Evolutionary conservation across 2,329 filamentous ascomycete species (phyloP).

Genomic region (Ciborinia camelliae): DNA sequence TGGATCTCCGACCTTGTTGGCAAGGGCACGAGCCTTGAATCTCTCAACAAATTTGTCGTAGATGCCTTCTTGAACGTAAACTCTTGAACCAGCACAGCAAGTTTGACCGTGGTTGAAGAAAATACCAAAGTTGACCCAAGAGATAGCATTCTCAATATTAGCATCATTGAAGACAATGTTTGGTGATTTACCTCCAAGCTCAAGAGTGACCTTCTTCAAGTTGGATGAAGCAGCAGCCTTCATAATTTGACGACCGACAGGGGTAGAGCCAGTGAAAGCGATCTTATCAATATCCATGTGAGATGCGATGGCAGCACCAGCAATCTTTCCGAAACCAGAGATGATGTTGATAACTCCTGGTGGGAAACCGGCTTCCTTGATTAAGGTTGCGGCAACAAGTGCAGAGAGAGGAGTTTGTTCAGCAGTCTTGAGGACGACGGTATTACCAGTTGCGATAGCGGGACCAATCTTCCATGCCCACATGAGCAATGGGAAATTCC

Average conservation of each 20-base stretch:
- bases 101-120: constrained; percentile 45
- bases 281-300: constrained; percentile 67
- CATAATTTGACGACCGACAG: constrained; percentile 60
- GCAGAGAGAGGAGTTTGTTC: constrained; percentile 60
- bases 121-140: constrained; percentile 55
- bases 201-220: constrained; percentile 62
- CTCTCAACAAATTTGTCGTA: constrained; percentile 66
- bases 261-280: constrained; percentile 62
- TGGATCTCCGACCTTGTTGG: constrained; percentile 67
- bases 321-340: constrained; percentile 64
- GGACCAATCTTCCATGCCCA: constrained; percentile 64
- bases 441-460: constrained; percentile 58
- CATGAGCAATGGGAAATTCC: constrained; percentile 69
- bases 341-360: constrained; percentile 62
- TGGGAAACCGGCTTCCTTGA: constrained; percentile 63
- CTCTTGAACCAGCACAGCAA: constrained; percentile 60
- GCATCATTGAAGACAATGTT: constrained; percentile 62
- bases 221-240: constrained; percentile 61
- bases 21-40: constrained; percentile 61
- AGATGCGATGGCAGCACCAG: constrained; percentile 60
- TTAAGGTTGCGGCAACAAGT: constrained; percentile 51
- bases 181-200: constrained; percentile 60
- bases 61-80: constrained; percentile 67
- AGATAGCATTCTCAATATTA: constrained; percentile 59
- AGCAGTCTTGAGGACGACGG: constrained; percentile 57